Conservation (phyloP, 1,284 basidiomycete genomes). For the Mycena citricolor region DNA sequence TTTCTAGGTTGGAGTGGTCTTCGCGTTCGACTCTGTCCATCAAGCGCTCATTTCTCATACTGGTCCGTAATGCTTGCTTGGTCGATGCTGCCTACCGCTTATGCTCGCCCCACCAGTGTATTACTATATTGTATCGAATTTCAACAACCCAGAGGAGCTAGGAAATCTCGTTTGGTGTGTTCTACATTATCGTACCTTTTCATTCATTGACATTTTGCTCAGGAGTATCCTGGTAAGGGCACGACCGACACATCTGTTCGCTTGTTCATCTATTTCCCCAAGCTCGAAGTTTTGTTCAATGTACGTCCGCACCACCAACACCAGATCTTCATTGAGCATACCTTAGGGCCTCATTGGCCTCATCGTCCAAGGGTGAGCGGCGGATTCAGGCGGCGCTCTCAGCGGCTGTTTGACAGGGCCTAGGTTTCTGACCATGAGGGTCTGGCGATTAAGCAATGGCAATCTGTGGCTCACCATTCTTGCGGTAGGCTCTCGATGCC, state of each 20-base stretch:
- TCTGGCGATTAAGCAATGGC: constrained; percentile 53
- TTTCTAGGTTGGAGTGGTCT: constrained; percentile 45
- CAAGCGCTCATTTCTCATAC: constrained; percentile 54
- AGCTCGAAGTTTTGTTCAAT: constrained; percentile 57
- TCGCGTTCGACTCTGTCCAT: constrained; percentile 49
- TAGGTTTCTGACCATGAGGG: constrained; percentile 51
- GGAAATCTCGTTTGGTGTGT: constrained; percentile 46
- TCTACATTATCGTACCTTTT: constrained; percentile 1
- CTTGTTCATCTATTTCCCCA: neutral
- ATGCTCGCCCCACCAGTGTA: constrained; percentile 38
- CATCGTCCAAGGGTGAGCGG: constrained; percentile 50
- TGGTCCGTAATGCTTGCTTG: constrained; percentile 30
- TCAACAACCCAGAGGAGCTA: constrained; percentile 40
- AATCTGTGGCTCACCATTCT: constrained; percentile 41
- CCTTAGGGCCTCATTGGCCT: constrained; percentile 50
- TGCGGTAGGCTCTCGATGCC: constrained; percentile 34
- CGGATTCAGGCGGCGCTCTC: neutral
- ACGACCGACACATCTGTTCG: neutral
- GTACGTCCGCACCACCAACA: constrained; percentile 29
- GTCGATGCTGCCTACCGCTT: neutral
- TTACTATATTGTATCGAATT: constrained; percentile 52
- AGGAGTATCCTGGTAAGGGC: constrained; percentile 48
- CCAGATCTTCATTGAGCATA: neutral
- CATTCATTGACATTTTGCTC: constrained; percentile 5
- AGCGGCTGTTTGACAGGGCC: neutral